Evolutionary conservation across 805 yeast genomes (phyloP).

Genomic region (Millerago galiae): DNA sequence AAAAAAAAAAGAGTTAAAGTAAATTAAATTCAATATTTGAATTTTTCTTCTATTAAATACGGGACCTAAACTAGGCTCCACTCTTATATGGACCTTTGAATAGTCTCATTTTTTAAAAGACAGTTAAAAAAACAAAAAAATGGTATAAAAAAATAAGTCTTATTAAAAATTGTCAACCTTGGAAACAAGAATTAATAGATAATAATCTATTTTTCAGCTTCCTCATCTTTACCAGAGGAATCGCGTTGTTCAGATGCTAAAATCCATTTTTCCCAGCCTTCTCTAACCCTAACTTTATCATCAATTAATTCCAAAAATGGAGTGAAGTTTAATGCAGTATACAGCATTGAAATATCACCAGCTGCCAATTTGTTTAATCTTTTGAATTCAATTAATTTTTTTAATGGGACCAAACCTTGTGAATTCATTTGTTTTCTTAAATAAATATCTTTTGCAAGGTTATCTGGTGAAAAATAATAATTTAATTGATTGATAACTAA

Average conservation of each 20-base stretch:
- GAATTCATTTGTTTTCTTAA: conserved; percentile 76
- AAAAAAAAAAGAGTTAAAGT: too few species aligned
- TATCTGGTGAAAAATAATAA: conserved; percentile 86
- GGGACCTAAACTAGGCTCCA: too few species aligned
- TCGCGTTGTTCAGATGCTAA: conserved; percentile 45
- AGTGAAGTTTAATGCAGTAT: conserved; percentile 11
- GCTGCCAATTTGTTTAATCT: conserved; percentile 61
- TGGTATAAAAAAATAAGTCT: neutral
- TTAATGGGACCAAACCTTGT: conserved; percentile 65
- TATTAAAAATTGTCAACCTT: too few species aligned
- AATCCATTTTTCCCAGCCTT: conserved; percentile 61
- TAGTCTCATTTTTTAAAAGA: too few species aligned
- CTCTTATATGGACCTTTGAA: too few species aligned
- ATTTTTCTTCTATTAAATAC: too few species aligned
- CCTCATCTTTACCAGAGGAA: conserved; percentile 39
- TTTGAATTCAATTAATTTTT: conserved; percentile 60
- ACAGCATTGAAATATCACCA: conserved; percentile 40
- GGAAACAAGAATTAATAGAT: too few species aligned
- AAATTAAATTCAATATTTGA: too few species aligned
- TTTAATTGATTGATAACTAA: conserved; percentile 57
- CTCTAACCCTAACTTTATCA: conserved; percentile 52
- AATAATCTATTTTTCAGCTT: too few species aligned
- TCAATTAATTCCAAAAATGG: conserved; percentile 25
- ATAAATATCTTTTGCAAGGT: conserved; percentile 75
- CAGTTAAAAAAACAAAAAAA: too few species aligned